Evolutionary conservation across 2,329 filamentous ascomycete species (phyloP).

Genomic region (Alternaria triticina): DNA sequence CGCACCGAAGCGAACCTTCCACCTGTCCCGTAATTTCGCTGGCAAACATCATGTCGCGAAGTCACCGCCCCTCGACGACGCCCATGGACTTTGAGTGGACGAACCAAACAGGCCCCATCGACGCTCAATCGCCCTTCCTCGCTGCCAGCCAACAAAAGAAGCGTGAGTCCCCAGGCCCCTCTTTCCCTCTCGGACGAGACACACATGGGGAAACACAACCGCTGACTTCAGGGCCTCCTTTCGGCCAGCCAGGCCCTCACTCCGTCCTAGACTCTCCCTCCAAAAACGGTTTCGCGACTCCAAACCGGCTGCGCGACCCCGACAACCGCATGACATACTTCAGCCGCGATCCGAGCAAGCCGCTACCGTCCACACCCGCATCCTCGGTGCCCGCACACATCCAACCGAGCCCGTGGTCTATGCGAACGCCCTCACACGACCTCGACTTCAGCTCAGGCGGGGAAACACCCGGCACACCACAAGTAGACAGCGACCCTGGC

Average conservation of each 20-base stretch:
- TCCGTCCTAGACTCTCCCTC: constrained; percentile 54
- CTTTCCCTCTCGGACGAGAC: constrained; percentile 5
- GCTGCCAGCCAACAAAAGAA: constrained; percentile 44
- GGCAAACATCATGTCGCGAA: constrained; percentile 31
- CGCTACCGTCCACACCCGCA: constrained; percentile 40
- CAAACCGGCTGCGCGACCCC: constrained; percentile 55
- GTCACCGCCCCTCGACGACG: constrained; percentile 49
- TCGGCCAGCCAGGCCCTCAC: constrained; percentile 36
- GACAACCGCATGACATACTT: constrained; percentile 60
- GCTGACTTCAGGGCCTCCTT: constrained; percentile 21
- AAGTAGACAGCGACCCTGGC: constrained; percentile 51
- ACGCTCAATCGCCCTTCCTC: constrained; percentile 57
- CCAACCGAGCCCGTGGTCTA: constrained; percentile 41
- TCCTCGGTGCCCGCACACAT: constrained; percentile 35
- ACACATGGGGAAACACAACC: not conserved
- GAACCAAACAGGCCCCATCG: constrained; percentile 54
- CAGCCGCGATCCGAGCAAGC: constrained; percentile 43
- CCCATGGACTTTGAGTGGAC: constrained; percentile 64
- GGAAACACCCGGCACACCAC: constrained; percentile 57
- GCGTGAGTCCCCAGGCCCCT: constrained; percentile 37
- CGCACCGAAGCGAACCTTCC: not conserved
- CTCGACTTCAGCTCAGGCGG: constrained; percentile 56
- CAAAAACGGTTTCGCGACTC: constrained; percentile 51
- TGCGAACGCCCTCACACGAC: constrained; percentile 45
- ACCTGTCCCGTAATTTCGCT: not conserved